Conservation (phyloP, 2,329 filamentous ascomycete species). For the Penicillium sp. region DNA sequence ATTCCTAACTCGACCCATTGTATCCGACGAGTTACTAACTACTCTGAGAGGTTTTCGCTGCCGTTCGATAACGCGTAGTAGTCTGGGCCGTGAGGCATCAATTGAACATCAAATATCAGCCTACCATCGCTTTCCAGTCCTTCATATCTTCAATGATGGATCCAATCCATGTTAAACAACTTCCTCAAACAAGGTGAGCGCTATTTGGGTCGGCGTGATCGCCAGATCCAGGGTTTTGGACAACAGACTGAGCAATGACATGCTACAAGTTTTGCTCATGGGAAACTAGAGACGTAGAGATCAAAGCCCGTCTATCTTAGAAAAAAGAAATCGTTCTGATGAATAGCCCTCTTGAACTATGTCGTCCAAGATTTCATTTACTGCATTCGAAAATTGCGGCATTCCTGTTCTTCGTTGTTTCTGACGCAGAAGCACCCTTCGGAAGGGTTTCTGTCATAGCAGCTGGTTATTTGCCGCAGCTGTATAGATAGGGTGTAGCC, state of each 20-base stretch:
- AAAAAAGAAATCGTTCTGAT: neutral
- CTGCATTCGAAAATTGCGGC: neutral
- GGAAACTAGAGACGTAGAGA: neutral
- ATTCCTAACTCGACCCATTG: neutral
- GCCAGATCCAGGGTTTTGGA: neutral
- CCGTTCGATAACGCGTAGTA: constrained; percentile 1
- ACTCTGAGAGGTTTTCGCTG: neutral
- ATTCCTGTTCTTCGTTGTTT: neutral
- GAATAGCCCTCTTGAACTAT: neutral
- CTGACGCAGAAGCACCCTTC: neutral
- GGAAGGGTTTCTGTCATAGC: neutral
- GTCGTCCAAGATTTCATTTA: neutral
- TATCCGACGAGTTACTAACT: neutral
- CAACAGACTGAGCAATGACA: neutral
- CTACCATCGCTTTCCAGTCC: constrained; percentile 3
- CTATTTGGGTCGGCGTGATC: neutral
- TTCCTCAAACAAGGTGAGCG: neutral
- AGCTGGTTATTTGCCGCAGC: constrained; percentile 2
- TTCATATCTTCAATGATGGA: neutral
- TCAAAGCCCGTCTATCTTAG: neutral
- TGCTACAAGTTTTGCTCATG: constrained; percentile 6
- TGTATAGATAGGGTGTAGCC: constrained; percentile 1
- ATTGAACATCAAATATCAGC: neutral
- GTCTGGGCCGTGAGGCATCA: neutral
- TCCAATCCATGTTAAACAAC: constrained; percentile 5